phyloP scores from a whole-genome alignment of 176 grass and related monocot genomes.

The Oryza meridionalis region DNA sequence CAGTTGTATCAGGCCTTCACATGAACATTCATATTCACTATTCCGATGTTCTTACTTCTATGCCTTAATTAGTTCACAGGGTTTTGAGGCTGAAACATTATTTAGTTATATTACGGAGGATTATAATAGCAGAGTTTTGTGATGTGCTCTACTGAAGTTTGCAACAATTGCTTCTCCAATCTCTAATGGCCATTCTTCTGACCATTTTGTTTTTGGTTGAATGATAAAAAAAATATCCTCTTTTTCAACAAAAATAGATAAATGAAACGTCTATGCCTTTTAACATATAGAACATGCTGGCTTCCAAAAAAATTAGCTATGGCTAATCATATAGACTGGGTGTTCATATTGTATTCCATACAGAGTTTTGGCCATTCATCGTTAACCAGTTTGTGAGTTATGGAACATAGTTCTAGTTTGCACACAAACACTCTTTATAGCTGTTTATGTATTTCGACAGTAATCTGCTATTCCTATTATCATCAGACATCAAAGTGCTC shows the following conservation, averaged over 20 bases:
- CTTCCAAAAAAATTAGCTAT: conserved; percentile 32
- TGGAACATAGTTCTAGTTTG: not conserved
- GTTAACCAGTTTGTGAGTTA: conserved; percentile 4
- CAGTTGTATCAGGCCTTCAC: not conserved
- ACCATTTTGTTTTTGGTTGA: not conserved
- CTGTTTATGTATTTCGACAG: conserved; percentile 3
- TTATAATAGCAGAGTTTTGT: not conserved
- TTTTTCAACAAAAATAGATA: not conserved
- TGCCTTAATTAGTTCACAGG: not conserved
- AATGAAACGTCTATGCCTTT: conserved; percentile 8
- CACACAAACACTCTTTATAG: conserved; percentile 6
- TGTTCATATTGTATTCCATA: conserved; percentile 7
- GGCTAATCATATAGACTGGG: conserved; percentile 4
- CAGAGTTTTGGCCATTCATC: conserved; percentile 24
- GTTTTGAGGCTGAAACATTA: conserved; percentile 19
- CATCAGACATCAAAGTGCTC: conserved; percentile 15
- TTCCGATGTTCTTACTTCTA: not conserved
- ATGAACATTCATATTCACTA: conserved; percentile 3
- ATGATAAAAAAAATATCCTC: not conserved
- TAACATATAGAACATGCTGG: conserved; percentile 17
- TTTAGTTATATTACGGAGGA: conserved; percentile 8
- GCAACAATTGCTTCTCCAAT: conserved; percentile 1
- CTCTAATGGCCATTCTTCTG: not conserved
- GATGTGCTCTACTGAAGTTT: conserved; percentile 15
- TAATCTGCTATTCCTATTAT: conserved; percentile 33